phyloP scores from a whole-genome alignment of 2,329 filamentous ascomycete species.

The Alternaria tenuissima region DNA sequence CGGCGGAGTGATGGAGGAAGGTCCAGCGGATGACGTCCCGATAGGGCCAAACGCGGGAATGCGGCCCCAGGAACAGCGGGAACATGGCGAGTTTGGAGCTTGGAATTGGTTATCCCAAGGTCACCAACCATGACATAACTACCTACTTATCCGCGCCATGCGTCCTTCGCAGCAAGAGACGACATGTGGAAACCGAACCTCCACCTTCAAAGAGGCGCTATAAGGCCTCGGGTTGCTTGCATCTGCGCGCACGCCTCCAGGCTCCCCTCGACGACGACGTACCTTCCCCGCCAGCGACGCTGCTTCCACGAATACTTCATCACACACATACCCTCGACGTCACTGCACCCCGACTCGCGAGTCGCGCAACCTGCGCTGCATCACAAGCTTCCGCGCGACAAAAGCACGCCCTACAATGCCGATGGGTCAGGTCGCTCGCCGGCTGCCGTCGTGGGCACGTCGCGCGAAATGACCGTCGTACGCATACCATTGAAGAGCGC shows the following conservation, averaged over 20 bases:
- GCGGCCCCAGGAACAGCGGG: conserved; percentile 31
- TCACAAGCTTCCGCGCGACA: conserved; percentile 86
- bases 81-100: conserved; percentile 24
- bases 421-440: conserved; percentile 48
- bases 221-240: conserved; percentile 32
- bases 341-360: conserved; percentile 85
- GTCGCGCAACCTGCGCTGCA: conserved; percentile 66
- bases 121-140: conserved; percentile 42
- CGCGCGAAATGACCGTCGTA: conserved; percentile 86
- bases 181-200: conserved; percentile 51
- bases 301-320: conserved; percentile 96
- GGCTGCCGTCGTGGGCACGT: conserved; percentile 47
- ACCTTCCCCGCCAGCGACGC: conserved; percentile 40
- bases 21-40: conserved; percentile 28
- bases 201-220: conserved; percentile 36
- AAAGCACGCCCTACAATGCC: conserved; percentile 77
- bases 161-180: conserved; percentile 40
- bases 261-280: conserved; percentile 13
- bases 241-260: conserved; percentile 20
- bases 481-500: conserved; percentile 92
- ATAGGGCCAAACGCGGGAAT: conserved; percentile 14
- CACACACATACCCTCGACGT: conserved; percentile 92
- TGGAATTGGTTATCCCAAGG: conserved; percentile 28
- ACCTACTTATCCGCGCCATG: conserved; percentile 41
- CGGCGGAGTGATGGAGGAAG: neutral